These are phyloP conservation scores for Breynia disticha DNA, from an alignment of 441 rosid genomes.

Conservation along the genomic window DNA sequence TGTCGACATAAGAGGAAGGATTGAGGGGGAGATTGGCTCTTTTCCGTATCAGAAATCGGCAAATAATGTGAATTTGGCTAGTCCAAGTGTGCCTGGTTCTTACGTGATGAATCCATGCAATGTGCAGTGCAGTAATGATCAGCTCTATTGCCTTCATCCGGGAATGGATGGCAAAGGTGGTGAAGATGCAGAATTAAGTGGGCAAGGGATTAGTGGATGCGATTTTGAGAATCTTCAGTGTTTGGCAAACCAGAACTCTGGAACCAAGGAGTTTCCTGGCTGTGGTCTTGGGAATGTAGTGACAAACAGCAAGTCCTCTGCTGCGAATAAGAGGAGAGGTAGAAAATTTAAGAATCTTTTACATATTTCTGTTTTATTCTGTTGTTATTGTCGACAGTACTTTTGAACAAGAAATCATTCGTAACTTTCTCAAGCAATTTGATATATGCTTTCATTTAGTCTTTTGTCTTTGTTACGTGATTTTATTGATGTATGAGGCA, in stretches of 20 bases:
- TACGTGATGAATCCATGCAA: conserved; percentile 79
- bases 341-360: no score
- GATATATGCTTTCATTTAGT: no score
- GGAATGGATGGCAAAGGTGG: conserved; percentile 40
- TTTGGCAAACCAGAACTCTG: conserved; percentile 34
- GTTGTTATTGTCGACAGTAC: no score
- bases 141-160: conserved; percentile 56
- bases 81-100: conserved; percentile 27
- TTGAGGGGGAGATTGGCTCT: conserved; percentile 93
- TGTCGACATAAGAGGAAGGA: conserved; percentile 88
- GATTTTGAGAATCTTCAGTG: conserved; percentile 63
- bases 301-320: conserved; percentile 28
- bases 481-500: no score
- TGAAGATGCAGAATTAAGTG: conserved; percentile 36
- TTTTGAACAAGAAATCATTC: no score
- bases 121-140: conserved; percentile 57
- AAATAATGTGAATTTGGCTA: conserved; percentile 30
- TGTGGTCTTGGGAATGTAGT: conserved; percentile 28
- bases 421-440: no score
- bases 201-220: conserved; percentile 43
- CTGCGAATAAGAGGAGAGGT: conserved; percentile 60
- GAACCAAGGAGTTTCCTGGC: conserved; percentile 24
- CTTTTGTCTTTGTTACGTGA: no score
- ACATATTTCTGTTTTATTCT: no score
- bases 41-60: conserved; percentile 82